Conservation (phyloP, 2,329 filamentous ascomycete genomes). For the Diaporthe amygdali region DNA sequence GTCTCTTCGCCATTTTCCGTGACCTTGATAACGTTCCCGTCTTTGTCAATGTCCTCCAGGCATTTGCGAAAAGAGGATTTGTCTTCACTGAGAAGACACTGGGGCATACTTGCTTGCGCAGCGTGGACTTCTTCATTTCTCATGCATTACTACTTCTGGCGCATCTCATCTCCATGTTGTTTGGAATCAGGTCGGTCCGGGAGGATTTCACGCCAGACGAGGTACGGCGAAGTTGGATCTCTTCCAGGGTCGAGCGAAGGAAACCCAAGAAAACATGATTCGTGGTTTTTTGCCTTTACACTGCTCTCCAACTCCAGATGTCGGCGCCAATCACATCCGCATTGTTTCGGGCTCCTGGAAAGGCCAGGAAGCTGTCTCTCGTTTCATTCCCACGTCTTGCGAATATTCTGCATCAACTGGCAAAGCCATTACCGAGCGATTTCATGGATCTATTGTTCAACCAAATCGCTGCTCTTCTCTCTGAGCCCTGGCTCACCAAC, state of each 20-base stretch:
- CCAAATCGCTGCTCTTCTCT: no score
- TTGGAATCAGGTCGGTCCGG: slow-evolving; percentile 21
- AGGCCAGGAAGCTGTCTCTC: background rate
- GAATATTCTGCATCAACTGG: background rate
- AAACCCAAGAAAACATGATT: background rate
- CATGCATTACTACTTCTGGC: slow-evolving; percentile 15
- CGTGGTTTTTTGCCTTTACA: background rate
- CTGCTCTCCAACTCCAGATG: background rate
- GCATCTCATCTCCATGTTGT: background rate
- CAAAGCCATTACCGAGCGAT: background rate
- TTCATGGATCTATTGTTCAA: no score
- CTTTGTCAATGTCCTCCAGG: slow-evolving; percentile 32
- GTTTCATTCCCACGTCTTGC: background rate
- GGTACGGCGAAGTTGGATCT: background rate
- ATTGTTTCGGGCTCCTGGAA: no score
- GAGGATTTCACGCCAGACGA: slow-evolving; percentile 20
- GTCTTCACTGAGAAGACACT: slow-evolving; percentile 28
- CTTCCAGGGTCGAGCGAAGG: background rate
- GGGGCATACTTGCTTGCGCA: slow-evolving; percentile 7
- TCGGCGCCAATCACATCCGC: no score
- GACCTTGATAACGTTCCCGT: slow-evolving; percentile 38
- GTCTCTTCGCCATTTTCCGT: slow-evolving; percentile 35
- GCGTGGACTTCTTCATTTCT: slow-evolving; percentile 12
- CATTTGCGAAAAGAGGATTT: slow-evolving; percentile 29
- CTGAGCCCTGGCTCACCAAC: no score